Conservation (phyloP, 2,329 filamentous ascomycete species). For the Akanthomyces dipterigenus region DNA sequence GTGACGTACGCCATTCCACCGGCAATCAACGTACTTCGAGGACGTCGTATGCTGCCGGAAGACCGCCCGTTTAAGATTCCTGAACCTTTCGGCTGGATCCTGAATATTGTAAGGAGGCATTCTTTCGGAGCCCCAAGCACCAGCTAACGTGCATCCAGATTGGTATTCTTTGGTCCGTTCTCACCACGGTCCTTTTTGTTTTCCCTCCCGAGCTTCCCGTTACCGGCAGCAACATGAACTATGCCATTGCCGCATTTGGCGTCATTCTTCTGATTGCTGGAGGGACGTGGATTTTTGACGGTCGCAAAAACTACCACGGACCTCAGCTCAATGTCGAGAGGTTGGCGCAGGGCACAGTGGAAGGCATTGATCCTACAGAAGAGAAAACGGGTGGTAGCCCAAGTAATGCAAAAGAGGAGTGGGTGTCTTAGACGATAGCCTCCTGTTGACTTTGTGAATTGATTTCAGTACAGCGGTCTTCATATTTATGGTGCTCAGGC, state of each 20-base stretch:
- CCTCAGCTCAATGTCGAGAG: constrained; percentile 1
- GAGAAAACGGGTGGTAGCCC: background rate
- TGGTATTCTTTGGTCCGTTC: constrained; percentile 56
- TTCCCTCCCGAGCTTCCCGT: constrained; percentile 37
- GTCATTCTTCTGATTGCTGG: constrained; percentile 39
- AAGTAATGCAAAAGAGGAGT: constrained; percentile 1
- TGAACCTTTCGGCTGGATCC: constrained; percentile 7
- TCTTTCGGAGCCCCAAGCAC: background rate
- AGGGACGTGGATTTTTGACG: constrained; percentile 41
- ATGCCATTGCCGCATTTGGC: constrained; percentile 42
- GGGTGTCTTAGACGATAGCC: background rate
- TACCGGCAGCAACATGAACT: constrained; percentile 62
- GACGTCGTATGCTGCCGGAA: constrained; percentile 5
- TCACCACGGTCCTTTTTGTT: constrained; percentile 59
- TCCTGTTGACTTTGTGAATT: background rate
- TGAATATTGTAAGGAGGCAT: background rate
- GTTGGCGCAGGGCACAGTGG: background rate
- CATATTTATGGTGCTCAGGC: too few relatives aligned
- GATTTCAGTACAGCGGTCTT: background rate
- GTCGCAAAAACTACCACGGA: constrained; percentile 37
- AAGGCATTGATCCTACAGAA: constrained; percentile 3
- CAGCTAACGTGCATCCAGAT: constrained; percentile 11
- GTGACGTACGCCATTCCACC: constrained; percentile 71
- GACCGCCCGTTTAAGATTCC: constrained; percentile 9
- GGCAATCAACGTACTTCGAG: constrained; percentile 47